Evolutionary conservation across 495 filamentous ascomycete species (phyloP), one percentile per base, ranked within the genome.

Genomic region (Talaromyces wortmannii): DNA sequence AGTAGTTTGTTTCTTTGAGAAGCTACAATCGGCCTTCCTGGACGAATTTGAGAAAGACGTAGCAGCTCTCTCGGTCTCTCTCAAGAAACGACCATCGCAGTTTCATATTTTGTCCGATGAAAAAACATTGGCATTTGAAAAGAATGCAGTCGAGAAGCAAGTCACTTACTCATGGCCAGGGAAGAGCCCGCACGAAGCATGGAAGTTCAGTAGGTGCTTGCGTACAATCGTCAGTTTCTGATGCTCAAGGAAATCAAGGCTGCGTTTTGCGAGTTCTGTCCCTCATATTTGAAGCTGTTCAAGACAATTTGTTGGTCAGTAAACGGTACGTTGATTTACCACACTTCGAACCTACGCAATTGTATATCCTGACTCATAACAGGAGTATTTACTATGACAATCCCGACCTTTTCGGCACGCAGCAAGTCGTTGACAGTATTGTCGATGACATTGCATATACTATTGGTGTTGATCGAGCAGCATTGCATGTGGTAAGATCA

Each of bases 321-420:
- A 95, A 92, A 70, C 84, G 91, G 91, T 92, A 46, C 32, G 59
- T 53, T 33, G 29, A 18, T n/a, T n/a, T n/a, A n/a, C n/a, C n/a
- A n/a, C n/a, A n/a, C 23, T 23, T 23, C 23, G 23, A 23, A 23
- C 4, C 2, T 23, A 23, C 23, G 23, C 23, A 23, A 23, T 23
- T 23, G 2, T 23, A 23, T 23, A 23, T 23, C 4, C 23, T 23
- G 4, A 23, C 23, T 23, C 23, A 4, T 2, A 1, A 23, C 23
- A 95, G 94, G 61, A 91, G 94, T 57, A 89, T 98, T 12, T 98
- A 89, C 68, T 98, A 98, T 65, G 86, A 87, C 53, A 82, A 96
- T 60, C 85, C 88, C 0, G 79, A 82, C 43, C 78, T 94, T 1
- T 98, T 97, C 67, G 77, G 77, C 42, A 87, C 76, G 29, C 95